Evolutionary conservation across 2,329 filamentous ascomycete species (phyloP).

Genomic region (Fusarium nygamai): DNA sequence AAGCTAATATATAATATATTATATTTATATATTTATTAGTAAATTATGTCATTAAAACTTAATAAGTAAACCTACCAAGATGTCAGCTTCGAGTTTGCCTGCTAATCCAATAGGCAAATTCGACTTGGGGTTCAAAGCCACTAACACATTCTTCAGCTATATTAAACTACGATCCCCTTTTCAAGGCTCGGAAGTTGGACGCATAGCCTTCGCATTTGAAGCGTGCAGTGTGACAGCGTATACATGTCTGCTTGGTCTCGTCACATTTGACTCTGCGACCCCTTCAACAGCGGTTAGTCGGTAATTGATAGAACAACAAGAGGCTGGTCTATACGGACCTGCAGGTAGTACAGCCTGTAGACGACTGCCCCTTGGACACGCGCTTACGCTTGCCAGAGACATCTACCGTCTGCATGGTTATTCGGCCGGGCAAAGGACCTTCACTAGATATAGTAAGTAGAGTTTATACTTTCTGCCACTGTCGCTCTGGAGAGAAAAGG

Average conservation of each 20-base stretch:
- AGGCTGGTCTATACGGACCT: not conserved
- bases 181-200: not conserved
- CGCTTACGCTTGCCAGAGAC: not conserved
- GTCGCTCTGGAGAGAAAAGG: not conserved
- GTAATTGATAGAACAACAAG: fast-evolving
- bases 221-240: not conserved
- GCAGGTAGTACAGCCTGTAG: not conserved
- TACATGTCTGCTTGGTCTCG: not conserved
- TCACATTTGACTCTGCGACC: not conserved
- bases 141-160: too few relatives aligned
- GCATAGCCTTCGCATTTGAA: not conserved
- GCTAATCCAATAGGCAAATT: too few relatives aligned
- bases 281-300: not conserved
- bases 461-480: fast-evolving
- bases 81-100: too few relatives aligned
- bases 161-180: too few relatives aligned
- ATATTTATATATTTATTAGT: too few relatives aligned
- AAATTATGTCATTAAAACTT: too few relatives aligned
- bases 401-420: not conserved
- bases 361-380: not conserved
- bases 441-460: fast-evolving
- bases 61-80: too few relatives aligned
- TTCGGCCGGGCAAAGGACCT: not conserved
- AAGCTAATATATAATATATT: too few relatives aligned
- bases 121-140: too few relatives aligned